These are phyloP conservation scores for Aspergillus hancockii DNA, from an alignment of 495 filamentous ascomycete species.

Conservation along the genomic window DNA sequence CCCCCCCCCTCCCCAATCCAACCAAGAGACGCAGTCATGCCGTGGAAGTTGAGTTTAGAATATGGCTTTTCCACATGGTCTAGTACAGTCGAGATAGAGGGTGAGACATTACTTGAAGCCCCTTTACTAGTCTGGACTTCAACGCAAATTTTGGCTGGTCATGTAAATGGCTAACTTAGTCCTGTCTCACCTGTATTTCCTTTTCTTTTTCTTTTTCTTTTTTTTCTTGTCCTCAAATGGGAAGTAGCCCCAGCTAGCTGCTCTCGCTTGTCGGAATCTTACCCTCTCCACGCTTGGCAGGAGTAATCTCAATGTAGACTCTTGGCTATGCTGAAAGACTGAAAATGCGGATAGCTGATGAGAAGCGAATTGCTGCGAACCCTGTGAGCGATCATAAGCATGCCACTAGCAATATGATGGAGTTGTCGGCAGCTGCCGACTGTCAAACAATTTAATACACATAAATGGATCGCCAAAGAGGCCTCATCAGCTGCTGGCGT, in stretches of 20 bases:
- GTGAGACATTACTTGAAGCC: no score
- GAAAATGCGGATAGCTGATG: not conserved
- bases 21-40: no score
- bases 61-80: no score
- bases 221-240: not conserved
- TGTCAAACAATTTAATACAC: not conserved
- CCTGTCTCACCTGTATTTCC: not conserved
- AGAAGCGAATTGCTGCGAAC: not conserved
- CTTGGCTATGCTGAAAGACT: not conserved
- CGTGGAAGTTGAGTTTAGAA: no score
- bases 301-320: not conserved
- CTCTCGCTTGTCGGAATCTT: not conserved
- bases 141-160: no score
- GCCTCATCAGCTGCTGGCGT: conserved; percentile 23
- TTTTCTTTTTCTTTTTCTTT: not conserved
- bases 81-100: no score
- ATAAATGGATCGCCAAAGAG: not conserved
- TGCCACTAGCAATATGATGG: not conserved
- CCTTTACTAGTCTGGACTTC: no score
- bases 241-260: not conserved
- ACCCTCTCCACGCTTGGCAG: not conserved
- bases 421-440: conserved; percentile 3
- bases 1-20: no score
- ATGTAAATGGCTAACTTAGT: no score
- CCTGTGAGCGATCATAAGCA: not conserved